Evolutionary conservation across 768 basidiomycete species (phyloP), one percentile per base, ranked within the genome.

Genomic region (Calocybe indica): DNA sequence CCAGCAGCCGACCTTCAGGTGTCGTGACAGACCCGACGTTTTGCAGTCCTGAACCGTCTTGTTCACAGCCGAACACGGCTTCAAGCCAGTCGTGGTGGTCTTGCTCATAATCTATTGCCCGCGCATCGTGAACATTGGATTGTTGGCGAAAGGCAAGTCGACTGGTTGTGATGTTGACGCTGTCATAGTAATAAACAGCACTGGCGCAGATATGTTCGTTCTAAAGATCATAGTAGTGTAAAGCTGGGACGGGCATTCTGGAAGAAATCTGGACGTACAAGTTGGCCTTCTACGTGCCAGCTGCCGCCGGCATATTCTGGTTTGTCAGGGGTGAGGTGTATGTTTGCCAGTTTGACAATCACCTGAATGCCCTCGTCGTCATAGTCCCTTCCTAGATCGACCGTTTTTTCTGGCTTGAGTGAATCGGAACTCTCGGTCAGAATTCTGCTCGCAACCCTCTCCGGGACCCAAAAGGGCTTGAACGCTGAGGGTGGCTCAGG

Each of bases 261-360:
- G 36, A 38, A 11, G 12, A 12, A 40, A 33, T 5, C 29, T 32
- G 11, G 31, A 46, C 40, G 3, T 36, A 53, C 49, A 40, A 62
- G 52, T 46, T 52, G 51, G 5, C 63, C 70, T 52, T 70, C 69
- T 37, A 69, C 59, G 48, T 70, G 70, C 69, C 70, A 71, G 5
- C 53, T 58, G 13, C 69, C 68, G 10, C 69, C 69, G 0, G 45
- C 50, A 53, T 70, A 70, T 4, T 56, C 52, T 0, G 70, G 69
- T 40, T 64, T 62, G 14, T 69, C 65, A 12, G 70, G 68, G 0
- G 65, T 67, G 41, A 70, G 45, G 46, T 61, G 55, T 38, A 67
- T 64, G 40, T 60, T 61, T 7, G 62, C 60, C 5, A 67, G 51
- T 47, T 67, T 67, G 29, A 61, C 62, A 35, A 67, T 68, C 11